Base-by-base conservation (phyloP, 306 rosid species). In the Quillaja saponaria region DNA sequence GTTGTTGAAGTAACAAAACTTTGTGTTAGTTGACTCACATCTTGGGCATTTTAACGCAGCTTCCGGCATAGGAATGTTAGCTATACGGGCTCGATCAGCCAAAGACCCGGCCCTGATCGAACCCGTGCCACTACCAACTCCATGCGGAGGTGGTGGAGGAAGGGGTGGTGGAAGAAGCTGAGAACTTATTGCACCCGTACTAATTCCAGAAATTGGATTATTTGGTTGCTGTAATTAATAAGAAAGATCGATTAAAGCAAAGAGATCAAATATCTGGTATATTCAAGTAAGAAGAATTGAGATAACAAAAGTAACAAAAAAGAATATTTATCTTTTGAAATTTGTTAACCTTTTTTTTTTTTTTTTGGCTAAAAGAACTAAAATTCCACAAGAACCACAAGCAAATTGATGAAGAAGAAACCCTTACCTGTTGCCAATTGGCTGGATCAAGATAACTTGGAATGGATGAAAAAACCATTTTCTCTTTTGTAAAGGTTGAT, bases 1-100 rank as follows among this genome's bases (percentile, higher is more conserved):
- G 74, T 91, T 91, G 85, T 91, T 91, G 80, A 76, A 91, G 72
- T 91, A 91, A 73, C 97, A 91, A 70, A 91, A 91, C 56, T 91
- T 91, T 12, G 97, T 91, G 84, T 91, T 88, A n/a, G 88, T 47
- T 9, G 96, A 88, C 0, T 91, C 97, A 37, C 97, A 91, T 19
- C 97, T 71, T 0, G 97, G 97, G 72, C 97, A 91, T 67, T 88
- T 85, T 42, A 78, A 71, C 3, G 74, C 82, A 0, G 81, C 25
- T 46, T 91, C 97, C 0, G 91, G 95, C 78, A 85, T 35, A 4
- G 95, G 90, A 34, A 91, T 69, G 85, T 85, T 85, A 0, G 91
- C 96, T 88, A 88, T 81, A 37, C 96, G 81, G 0, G 97, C 96
- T 63, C 86, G 85, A 60, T 91, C 97, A 0, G 85, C 86, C 95